Evolutionary conservation across 2,329 filamentous ascomycete genomes (phyloP).

Genomic region (Microascus cirrosus): DNA sequence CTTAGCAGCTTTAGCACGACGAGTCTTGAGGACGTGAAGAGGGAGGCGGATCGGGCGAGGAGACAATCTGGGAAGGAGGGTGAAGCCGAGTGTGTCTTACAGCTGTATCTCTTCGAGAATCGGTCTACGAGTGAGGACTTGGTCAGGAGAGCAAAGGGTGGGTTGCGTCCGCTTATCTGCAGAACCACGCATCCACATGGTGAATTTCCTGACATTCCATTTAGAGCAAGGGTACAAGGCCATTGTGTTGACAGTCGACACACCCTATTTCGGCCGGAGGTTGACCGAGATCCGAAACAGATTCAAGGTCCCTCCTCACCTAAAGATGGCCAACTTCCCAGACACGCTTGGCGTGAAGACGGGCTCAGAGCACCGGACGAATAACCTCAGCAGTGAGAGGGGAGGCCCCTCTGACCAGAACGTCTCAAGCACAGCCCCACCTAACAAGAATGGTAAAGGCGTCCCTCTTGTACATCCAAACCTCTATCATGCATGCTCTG

Average conservation of each 20-base stretch:
- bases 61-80: not conserved
- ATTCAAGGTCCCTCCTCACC: slow-evolving; percentile 10
- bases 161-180: not conserved
- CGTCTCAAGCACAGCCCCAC: not conserved
- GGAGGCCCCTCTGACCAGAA: not conserved
- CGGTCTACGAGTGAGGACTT: slow-evolving; percentile 11
- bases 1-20: slow-evolving; percentile 13
- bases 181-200: not conserved
- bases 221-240: slow-evolving; percentile 13
- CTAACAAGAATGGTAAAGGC: not conserved
- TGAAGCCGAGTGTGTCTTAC: slow-evolving; percentile 11
- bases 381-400: not conserved
- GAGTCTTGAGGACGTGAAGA: slow-evolving; percentile 12
- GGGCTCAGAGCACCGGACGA: slow-evolving; percentile 7
- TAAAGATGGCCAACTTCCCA: slow-evolving; percentile 12
- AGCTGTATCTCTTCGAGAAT: slow-evolving; percentile 13
- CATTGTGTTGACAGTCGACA: slow-evolving; percentile 15
- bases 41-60: slow-evolving; percentile 5
- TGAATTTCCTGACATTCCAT: not conserved
- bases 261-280: slow-evolving; percentile 11
- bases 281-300: slow-evolving; percentile 13
- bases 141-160: slow-evolving; percentile 6
- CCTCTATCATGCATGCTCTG: not conserved
- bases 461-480: not conserved
- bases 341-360: slow-evolving; percentile 7